phyloP scores from a whole-genome alignment of 208 protist genomes.

The Naegleria fowleri region DNA sequence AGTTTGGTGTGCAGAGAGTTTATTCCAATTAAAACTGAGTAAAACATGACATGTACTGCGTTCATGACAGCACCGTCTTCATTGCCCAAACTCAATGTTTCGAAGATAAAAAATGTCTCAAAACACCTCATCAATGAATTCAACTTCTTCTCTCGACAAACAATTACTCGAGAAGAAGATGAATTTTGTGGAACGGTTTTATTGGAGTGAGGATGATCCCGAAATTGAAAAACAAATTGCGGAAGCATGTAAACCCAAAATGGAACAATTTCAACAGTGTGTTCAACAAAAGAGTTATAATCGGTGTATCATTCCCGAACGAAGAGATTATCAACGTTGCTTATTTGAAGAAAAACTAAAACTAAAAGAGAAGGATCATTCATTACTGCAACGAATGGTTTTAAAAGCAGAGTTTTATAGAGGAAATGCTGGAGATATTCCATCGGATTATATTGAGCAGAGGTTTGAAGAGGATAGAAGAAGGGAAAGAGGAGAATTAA shows the following conservation, averaged over 20 bases:
- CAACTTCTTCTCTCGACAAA: no score
- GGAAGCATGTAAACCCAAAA: not conserved
- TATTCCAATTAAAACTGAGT: no score
- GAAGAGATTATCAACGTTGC: not conserved
- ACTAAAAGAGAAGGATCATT: not conserved
- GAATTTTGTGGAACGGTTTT: not conserved
- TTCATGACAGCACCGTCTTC: no score
- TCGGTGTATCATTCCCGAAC: not conserved
- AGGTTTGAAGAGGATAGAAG: not conserved
- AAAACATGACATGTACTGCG: no score
- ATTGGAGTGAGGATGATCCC: not conserved
- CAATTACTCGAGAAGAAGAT: not conserved
- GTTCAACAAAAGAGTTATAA: not conserved
- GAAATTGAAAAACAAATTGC: not conserved
- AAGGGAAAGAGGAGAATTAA: not conserved
- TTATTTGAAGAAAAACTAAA: not conserved
- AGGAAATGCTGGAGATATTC: not conserved
- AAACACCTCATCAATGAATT: no score
- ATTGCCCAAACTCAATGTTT: no score
- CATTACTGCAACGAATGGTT: not conserved
- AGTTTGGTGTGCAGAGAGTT: no score
- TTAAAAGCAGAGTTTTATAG: not conserved
- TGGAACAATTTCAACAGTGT: not conserved
- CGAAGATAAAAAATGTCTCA: no score
- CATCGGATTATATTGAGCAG: not conserved